These are phyloP conservation scores for Penicillium thymicola DNA, from an alignment of 2,329 filamentous ascomycete species.

Conservation along the genomic window DNA sequence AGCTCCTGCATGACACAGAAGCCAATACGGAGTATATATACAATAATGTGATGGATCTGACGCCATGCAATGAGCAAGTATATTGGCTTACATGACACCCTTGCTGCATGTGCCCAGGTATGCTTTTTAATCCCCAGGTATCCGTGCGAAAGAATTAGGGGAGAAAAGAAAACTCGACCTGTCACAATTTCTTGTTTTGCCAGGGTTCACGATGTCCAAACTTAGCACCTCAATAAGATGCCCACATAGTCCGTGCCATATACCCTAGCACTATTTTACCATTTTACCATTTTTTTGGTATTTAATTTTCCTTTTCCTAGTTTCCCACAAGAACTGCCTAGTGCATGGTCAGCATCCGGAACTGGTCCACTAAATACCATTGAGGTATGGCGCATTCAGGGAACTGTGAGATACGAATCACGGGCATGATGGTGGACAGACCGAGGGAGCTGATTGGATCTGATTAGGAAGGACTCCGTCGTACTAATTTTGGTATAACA, in stretches of 20 bases:
- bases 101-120: constrained; percentile 1
- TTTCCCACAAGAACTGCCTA: background rate
- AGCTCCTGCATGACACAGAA: constrained; percentile 6
- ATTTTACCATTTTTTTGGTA: background rate
- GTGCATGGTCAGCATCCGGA: constrained; percentile 1
- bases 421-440: background rate
- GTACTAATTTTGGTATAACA: constrained; percentile 3
- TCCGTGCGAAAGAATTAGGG: background rate
- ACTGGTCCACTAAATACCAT: background rate
- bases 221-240: background rate
- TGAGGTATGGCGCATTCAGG: background rate
- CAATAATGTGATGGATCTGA: constrained; percentile 1
- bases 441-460: constrained; percentile 10
- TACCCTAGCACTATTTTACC: no score
- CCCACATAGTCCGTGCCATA: background rate
- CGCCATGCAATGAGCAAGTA: background rate
- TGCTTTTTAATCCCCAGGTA: background rate
- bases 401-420: background rate
- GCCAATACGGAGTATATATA: no score
- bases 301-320: background rate
- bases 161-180: background rate
- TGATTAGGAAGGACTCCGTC: constrained; percentile 10
- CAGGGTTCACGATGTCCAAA: background rate
- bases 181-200: background rate
- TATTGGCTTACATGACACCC: background rate